Base-by-base conservation (phyloP, 805 yeast species). In the Limtongia smithiae region DNA sequence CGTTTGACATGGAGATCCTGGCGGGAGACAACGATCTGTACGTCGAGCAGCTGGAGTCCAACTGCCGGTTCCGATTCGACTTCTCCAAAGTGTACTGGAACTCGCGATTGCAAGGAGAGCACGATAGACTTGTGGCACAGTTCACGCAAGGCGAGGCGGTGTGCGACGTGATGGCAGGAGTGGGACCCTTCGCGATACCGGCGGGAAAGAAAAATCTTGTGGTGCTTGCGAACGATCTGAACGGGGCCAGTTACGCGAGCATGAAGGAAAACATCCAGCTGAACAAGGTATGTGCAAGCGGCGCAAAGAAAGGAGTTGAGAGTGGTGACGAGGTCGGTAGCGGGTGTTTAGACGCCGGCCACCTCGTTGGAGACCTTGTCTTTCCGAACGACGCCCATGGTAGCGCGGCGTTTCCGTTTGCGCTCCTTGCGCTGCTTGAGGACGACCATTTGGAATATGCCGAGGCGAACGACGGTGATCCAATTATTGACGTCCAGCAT, bases 61-160 rank as follows among this genome's bases (percentile, higher is more conserved):
- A 86, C 31, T 91, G 99, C 71, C 67, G 71, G 9, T 93, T 93
- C 69, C 77, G 72, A 40, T 91, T 93, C 67, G 96, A 93, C 63
- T 93, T 94, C 65, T 79, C 86, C 50, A 85, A 87, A 63, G 98
- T 94, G 4, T 93, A 94, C 68, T 93, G 99, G 99, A 93, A 93
- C 65, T 87, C 97, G 14, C 77, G 98, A 59, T 73, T 93, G 43
- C 91, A 89, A 58, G 86, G 96, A 0, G 99, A 93, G 62, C 99
- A 93, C 66, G 91, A 81, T 40, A 73, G 97, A 51, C 69, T 93
- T 37, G 83, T 93, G 3, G 64, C 69, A 1, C 63, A 68, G 33
- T 83, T 85, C 60, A 60, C 76, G 36, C 72, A 78, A 3, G 83
- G 84, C 8, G 84, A 83, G 51, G 85, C 88, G 5, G 85, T 94